Evolutionary conservation across 306 rosid genomes (phyloP).

Genomic region (Senna tora): DNA sequence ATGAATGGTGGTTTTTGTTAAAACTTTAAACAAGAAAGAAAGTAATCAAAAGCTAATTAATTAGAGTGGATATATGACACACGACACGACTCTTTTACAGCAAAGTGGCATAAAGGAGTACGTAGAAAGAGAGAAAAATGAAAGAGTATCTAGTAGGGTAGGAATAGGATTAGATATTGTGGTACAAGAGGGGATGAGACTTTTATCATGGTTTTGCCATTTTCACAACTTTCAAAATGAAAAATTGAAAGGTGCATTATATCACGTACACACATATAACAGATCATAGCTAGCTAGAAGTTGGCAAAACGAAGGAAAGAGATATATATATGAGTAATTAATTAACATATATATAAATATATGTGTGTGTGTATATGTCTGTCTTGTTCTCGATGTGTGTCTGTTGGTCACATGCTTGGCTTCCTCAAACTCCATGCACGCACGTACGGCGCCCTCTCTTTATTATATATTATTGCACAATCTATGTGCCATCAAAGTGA

Average conservation of each 20-base stretch:
- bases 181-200: slow-evolving; percentile 3
- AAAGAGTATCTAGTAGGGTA: not conserved
- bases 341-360: too few relatives aligned
- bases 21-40: not conserved
- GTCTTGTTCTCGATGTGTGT: not conserved
- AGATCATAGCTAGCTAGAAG: too few relatives aligned
- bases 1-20: not conserved
- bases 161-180: not conserved
- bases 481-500: slow-evolving; percentile 12
- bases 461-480: slow-evolving; percentile 8
- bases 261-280: too few relatives aligned
- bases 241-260: slow-evolving; percentile 9
- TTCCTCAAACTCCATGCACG: slow-evolving; percentile 33
- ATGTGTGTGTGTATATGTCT: too few relatives aligned
- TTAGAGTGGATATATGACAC: too few relatives aligned
- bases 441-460: slow-evolving; percentile 30
- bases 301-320: not conserved
- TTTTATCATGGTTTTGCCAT: slow-evolving; percentile 18
- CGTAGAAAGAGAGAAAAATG: not conserved
- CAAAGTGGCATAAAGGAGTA: not conserved
- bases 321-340: not conserved
- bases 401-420: slow-evolving; percentile 14
- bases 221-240: not conserved
- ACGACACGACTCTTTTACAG: not conserved
- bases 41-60: not conserved